Conservation (phyloP, 305 asterid species). For the Fraxinus sp. region DNA sequence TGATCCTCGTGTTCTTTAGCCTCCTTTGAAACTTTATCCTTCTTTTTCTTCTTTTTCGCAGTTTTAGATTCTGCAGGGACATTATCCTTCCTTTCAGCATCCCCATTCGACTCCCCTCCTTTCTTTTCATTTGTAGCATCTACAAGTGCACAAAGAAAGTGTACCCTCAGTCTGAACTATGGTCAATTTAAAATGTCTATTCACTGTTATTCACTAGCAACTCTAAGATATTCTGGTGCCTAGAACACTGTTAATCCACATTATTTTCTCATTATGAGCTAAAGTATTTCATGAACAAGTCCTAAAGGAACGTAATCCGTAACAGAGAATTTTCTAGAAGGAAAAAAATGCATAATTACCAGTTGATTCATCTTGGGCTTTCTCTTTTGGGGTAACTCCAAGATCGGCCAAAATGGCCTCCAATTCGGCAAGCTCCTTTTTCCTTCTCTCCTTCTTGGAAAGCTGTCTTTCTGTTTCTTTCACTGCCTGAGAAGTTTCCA, state of each 20-base stretch:
- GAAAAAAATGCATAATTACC: conserved; percentile 37
- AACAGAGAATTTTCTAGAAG: not conserved
- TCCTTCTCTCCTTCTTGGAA: conserved; percentile 88
- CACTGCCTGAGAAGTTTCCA: conserved; percentile 52
- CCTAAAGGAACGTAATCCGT: not conserved
- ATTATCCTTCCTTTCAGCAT: conserved; percentile 15
- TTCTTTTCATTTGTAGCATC: conserved; percentile 16
- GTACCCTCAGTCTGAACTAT: not conserved
- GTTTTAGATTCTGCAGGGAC: conserved; percentile 27
- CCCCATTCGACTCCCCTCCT: conserved; percentile 16
- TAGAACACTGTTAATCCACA: not conserved
- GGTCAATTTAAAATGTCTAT: not conserved
- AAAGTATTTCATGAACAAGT: not conserved
- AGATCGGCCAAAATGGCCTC: conserved; percentile 93
- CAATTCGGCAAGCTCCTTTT: conserved; percentile 90
- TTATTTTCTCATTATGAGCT: not conserved
- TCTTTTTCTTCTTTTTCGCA: conserved; percentile 36
- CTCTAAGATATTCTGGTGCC: not conserved
- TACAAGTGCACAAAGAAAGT: not conserved
- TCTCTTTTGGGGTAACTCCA: conserved; percentile 60
- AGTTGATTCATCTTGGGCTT: conserved; percentile 46
- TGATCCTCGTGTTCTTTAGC: conserved; percentile 28
- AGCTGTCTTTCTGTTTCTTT: conserved; percentile 85
- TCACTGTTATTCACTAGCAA: not conserved
- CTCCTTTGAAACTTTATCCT: conserved; percentile 30